These are phyloP conservation scores for Neurospora sp. DNA, from an alignment of 2,329 filamentous ascomycete genomes.

Conservation along the genomic window DNA sequence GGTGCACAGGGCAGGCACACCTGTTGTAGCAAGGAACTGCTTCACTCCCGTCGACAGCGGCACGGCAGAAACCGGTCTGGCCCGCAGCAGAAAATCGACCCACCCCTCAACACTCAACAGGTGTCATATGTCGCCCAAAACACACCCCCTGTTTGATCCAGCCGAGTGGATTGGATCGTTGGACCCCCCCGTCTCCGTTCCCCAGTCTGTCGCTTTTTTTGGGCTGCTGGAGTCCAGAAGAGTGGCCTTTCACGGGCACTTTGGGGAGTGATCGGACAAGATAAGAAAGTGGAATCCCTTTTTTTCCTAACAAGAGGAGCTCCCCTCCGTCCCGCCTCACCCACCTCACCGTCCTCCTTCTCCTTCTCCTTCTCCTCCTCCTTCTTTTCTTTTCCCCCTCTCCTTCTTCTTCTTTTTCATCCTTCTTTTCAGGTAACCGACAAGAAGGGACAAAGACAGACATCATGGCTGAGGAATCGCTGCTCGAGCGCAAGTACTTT, in stretches of 20 bases:
- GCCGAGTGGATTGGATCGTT: background rate
- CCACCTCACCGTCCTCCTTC: background rate
- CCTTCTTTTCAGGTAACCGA: background rate
- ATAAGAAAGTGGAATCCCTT: background rate
- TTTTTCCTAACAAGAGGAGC: background rate
- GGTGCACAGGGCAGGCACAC: background rate
- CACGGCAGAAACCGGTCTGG: slow-evolving; percentile 8
- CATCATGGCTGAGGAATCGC: slow-evolving; percentile 30
- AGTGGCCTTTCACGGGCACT: background rate
- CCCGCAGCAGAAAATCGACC: slow-evolving; percentile 14
- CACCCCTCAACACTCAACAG: slow-evolving; percentile 4
- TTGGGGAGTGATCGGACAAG: background rate
- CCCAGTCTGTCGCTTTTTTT: no score
- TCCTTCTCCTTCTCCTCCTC: background rate
- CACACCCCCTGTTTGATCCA: background rate
- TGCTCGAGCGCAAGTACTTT: slow-evolving; percentile 53
- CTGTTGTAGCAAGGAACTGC: background rate
- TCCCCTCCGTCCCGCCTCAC: background rate
- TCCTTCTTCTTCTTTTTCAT: background rate
- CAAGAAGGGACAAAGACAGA: slow-evolving; percentile 1
- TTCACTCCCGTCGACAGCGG: background rate
- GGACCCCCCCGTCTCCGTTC: background rate
- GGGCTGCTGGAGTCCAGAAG: background rate
- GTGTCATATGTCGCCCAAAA: background rate
- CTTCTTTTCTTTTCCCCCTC: background rate